A percentile compares a stretch with the other conserved stretches of the same genome.
phyloP scores from a whole-genome alignment of 192 early-diverging fungal genomes.

The Entomortierella chlamydospora region DNA sequence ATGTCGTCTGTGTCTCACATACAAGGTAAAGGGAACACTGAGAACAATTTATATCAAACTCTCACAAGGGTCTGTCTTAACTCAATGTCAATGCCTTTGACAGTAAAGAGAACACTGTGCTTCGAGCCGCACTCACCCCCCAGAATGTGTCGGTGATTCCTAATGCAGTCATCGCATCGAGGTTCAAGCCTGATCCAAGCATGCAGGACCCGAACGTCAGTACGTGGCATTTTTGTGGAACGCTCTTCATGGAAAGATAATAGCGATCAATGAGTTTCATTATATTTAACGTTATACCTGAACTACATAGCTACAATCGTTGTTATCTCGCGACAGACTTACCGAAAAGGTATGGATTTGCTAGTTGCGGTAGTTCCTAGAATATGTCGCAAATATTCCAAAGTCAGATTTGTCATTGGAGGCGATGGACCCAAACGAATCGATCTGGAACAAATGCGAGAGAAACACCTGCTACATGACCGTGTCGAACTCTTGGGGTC shows the following conservation, averaged over 20 bases:
- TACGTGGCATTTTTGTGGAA: slow-evolving; percentile 39
- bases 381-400: slow-evolving; percentile 82
- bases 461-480: slow-evolving; percentile 91
- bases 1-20: slow-evolving; percentile 98
- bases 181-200: slow-evolving; percentile 86
- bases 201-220: slow-evolving; percentile 81
- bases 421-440: slow-evolving; percentile 97
- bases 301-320: slow-evolving; percentile 85
- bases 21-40: slow-evolving; percentile 70
- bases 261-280: background rate
- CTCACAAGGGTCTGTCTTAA: background rate
- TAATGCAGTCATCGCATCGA: slow-evolving; percentile 95
- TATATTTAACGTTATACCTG: background rate
- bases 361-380: slow-evolving; percentile 91
- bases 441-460: slow-evolving; percentile 98
- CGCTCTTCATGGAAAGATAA: background rate
- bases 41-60: background rate
- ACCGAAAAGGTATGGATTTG: slow-evolving; percentile 95
- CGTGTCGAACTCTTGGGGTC: slow-evolving; percentile 90
- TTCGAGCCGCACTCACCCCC: slow-evolving; percentile 92
- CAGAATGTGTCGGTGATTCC: slow-evolving; percentile 94
- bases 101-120: slow-evolving; percentile 98
- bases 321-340: slow-evolving; percentile 90
- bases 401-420: slow-evolving; percentile 94
- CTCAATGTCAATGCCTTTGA: background rate